Evolutionary conservation across 2,329 filamentous ascomycete genomes (phyloP).

Genomic region (Sarocladiaceae sp.): DNA sequence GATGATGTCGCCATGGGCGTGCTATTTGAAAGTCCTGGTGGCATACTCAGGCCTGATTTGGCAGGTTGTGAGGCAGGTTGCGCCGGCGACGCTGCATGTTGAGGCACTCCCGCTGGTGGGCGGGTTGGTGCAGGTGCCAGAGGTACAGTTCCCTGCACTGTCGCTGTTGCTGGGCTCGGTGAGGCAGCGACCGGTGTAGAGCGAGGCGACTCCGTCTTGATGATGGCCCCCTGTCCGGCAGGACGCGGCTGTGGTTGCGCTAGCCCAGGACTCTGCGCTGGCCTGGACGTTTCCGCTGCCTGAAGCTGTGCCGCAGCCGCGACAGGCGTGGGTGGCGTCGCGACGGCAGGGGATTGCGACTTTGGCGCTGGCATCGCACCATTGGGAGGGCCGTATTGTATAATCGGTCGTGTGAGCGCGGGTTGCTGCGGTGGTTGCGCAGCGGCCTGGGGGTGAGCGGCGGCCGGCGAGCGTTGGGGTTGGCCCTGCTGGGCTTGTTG

Average conservation of each 20-base stretch:
- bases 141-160: not conserved
- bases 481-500: conserved; percentile 15
- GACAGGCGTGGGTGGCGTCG: conserved; percentile 11
- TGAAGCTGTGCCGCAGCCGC: conserved; percentile 1
- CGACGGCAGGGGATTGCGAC: conserved; percentile 11
- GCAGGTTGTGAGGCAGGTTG: conserved; percentile 21
- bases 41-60: conserved; percentile 5
- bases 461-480: conserved; percentile 12
- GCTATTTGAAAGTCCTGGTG: conserved; percentile 3
- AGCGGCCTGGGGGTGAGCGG: conserved; percentile 18
- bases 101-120: conserved; percentile 6
- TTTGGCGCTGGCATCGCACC: conserved; percentile 48
- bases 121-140: not conserved
- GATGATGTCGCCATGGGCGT: conserved; percentile 3
- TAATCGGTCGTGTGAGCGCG: conserved; percentile 40
- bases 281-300: not conserved
- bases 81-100: conserved; percentile 11
- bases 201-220: conserved; percentile 5
- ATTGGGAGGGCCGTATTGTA: conserved; percentile 61
- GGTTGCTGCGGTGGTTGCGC: conserved; percentile 18
- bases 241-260: conserved; percentile 5
- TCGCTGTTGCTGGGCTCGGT: not conserved
- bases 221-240: not conserved
- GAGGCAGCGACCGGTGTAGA: conserved; percentile 2
- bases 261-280: not conserved